Percentiles rank a stretch among this genome's conserved stretches.
These are phyloP conservation scores for Echeveria elegans DNA, from an alignment of 164 flowering plant genomes.

Conservation along the genomic window DNA sequence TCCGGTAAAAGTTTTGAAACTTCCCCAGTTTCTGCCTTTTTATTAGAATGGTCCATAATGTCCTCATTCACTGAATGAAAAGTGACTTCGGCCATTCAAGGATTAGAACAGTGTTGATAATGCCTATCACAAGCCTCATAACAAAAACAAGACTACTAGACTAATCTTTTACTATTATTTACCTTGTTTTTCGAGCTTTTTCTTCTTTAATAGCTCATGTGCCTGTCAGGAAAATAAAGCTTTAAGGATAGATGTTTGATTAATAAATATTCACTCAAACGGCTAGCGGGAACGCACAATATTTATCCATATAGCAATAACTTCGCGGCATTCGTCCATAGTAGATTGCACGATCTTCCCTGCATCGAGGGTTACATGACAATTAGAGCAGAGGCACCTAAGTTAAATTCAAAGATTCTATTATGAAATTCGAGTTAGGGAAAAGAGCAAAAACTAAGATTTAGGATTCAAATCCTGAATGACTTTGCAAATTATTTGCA, in stretches of 20 bases:
- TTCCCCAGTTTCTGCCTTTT: conserved; percentile 14
- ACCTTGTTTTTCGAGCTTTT: conserved; percentile 41
- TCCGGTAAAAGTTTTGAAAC: conserved; percentile 18
- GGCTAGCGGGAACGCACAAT: conserved; percentile 32
- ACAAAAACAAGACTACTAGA: background rate
- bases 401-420: background rate
- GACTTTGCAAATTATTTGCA: background rate
- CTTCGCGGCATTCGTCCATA: conserved; percentile 82
- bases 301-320: conserved; percentile 58
- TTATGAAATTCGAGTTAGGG: background rate
- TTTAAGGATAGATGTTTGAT: too few species aligned
- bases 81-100: conserved; percentile 16
- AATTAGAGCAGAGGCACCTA: background rate
- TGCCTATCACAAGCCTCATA: background rate
- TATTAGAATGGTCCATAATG: conserved; percentile 21
- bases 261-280: too few species aligned
- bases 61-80: conserved; percentile 14
- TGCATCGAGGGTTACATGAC: conserved; percentile 20
- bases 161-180: background rate
- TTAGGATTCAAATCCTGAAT: background rate
- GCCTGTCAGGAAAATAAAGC: conserved; percentile 46
- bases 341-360: conserved; percentile 93
- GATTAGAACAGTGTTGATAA: background rate
- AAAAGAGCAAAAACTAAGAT: background rate
- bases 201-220: conserved; percentile 59